Evolutionary conservation across 805 yeast species (phyloP).

Genomic region (Metschnikowia anglica): DNA sequence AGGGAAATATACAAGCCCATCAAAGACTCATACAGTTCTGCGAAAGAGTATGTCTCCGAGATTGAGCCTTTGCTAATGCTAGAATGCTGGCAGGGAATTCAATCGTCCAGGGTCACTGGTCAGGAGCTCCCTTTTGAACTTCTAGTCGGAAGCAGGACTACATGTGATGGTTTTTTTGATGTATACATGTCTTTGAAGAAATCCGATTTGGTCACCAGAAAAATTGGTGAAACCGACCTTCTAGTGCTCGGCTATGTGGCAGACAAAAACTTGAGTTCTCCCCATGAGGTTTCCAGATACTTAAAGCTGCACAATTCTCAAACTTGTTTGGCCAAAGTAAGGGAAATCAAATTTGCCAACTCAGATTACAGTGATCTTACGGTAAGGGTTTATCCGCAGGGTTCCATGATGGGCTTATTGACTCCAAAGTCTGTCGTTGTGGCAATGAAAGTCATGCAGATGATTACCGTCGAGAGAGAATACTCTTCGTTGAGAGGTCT

Average conservation of each 20-base stretch:
- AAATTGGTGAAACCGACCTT: slow-evolving; percentile 73
- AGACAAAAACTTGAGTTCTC: slow-evolving; percentile 19
- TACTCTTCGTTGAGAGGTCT: slow-evolving; percentile 80
- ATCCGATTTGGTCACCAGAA: slow-evolving; percentile 47
- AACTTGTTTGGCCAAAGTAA: slow-evolving; percentile 80
- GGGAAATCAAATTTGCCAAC: slow-evolving; percentile 64
- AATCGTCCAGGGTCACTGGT: slow-evolving; percentile 64
- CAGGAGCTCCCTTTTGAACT: slow-evolving; percentile 62
- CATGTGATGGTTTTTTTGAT: slow-evolving; percentile 85
- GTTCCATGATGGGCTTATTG: slow-evolving; percentile 52
- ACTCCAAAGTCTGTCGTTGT: slow-evolving; percentile 63
- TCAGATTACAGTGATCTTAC: slow-evolving; percentile 74
- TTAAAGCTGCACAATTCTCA: slow-evolving; percentile 31
- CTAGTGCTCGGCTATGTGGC: slow-evolving; percentile 51
- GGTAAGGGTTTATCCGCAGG: slow-evolving; percentile 59
- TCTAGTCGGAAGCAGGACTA: slow-evolving; percentile 73
- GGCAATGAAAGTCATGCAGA: slow-evolving; percentile 75
- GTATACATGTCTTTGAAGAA: slow-evolving; percentile 72
- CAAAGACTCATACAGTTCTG: slow-evolving; percentile 53
- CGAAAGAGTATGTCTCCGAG: slow-evolving; percentile 62
- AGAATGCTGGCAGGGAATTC: slow-evolving; percentile 93
- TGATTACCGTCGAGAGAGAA: slow-evolving; percentile 93
- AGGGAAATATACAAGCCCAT: slow-evolving; percentile 45
- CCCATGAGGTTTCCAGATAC: slow-evolving; percentile 24
- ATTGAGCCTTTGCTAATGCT: slow-evolving; percentile 80